Evolutionary conservation across 495 filamentous ascomycete species (phyloP).

Genomic region (Podospora conica): DNA sequence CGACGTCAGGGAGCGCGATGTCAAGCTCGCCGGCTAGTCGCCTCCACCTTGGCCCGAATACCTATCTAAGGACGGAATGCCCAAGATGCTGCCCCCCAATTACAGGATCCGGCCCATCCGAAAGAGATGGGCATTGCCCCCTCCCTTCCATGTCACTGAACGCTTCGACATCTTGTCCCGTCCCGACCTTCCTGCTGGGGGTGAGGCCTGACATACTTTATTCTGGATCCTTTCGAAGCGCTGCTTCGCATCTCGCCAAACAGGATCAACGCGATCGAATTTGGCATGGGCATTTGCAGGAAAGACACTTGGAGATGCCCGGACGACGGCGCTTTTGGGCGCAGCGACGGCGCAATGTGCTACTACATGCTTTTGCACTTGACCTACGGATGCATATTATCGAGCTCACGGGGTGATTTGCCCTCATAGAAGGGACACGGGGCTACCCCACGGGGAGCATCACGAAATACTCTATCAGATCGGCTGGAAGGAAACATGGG

Average conservation of each 20-base stretch:
- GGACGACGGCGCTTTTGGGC: not conserved
- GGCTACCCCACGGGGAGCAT: not conserved
- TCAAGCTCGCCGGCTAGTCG: slow-evolving; percentile 14
- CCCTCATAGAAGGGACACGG: not conserved
- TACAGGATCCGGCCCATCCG: not conserved
- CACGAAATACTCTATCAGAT: not conserved
- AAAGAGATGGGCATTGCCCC: not conserved
- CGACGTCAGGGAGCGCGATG: slow-evolving; percentile 43
- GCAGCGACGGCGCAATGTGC: too few relatives aligned
- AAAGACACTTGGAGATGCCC: not conserved
- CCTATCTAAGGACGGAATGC: not conserved
- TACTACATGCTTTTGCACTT: not conserved
- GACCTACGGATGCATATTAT: not conserved
- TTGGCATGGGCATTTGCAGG: not conserved
- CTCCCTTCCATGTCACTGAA: not conserved
- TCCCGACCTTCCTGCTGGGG: not conserved
- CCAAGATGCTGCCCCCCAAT: not conserved
- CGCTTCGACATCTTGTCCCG: not conserved
- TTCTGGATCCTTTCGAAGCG: not conserved
- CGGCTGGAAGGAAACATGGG: not conserved
- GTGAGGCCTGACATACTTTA: not conserved
- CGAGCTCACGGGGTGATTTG: not conserved
- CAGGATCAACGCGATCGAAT: not conserved
- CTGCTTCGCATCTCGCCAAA: not conserved
- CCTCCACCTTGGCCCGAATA: not conserved